Conservation (phyloP, 176 grass and related monocot species). For the Oryza rufipogon region DNA sequence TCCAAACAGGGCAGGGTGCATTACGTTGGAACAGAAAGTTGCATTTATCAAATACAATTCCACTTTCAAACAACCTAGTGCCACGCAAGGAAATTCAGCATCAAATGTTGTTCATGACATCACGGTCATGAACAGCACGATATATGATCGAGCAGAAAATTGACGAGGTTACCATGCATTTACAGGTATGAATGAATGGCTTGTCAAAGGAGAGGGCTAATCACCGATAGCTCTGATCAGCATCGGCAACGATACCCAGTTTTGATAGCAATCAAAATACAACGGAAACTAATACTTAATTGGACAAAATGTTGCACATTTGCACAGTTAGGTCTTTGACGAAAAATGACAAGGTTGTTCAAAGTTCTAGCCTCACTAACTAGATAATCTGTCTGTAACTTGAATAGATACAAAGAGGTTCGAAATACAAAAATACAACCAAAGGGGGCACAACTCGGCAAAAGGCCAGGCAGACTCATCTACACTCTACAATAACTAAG, state of each 20-base stretch:
- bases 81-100: too few species aligned
- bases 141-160: too few species aligned
- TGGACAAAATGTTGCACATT: neutral
- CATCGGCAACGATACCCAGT: neutral
- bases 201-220: too few species aligned
- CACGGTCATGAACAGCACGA: too few species aligned
- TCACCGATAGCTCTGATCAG: too few species aligned
- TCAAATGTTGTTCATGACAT: too few species aligned
- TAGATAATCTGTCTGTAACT: neutral
- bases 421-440: neutral
- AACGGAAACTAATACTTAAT: neutral
- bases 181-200: too few species aligned
- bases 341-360: neutral
- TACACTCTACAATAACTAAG: constrained; percentile 3
- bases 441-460: neutral
- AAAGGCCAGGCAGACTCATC: neutral
- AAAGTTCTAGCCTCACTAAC: neutral
- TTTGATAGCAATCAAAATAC: neutral
- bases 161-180: too few species aligned
- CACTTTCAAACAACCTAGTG: too few species aligned
- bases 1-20: too few species aligned
- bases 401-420: neutral
- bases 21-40: too few species aligned
- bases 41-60: too few species aligned
- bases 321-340: neutral